Percentiles rank a stretch among this genome's conserved stretches.
Evolutionary conservation across 257 asterid genomes (phyloP).

Genomic region (Anisodus tanguticus): DNA sequence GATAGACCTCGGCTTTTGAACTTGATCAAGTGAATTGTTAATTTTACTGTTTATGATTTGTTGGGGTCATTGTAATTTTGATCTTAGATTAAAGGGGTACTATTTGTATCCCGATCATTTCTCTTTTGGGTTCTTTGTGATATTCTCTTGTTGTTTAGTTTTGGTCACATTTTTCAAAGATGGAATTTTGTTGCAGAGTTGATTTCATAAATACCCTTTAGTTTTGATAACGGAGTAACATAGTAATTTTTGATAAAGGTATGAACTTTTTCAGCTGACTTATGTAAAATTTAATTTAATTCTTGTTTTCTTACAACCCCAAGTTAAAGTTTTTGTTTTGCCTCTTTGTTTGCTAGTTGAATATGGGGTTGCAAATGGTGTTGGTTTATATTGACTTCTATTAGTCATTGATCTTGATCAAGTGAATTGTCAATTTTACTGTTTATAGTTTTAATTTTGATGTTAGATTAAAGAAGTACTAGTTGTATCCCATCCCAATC

Average conservation of each 20-base stretch:
- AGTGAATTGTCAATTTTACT: neutral
- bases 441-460: neutral
- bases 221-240: neutral
- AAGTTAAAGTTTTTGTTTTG: neutral
- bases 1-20: no score
- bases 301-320: neutral
- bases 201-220: conserved; percentile 16
- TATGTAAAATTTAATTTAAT: neutral
- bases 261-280: conserved; percentile 19
- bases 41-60: neutral
- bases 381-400: conserved; percentile 9
- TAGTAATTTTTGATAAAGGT: neutral
- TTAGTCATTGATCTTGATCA: conserved; percentile 12
- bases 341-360: neutral
- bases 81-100: neutral
- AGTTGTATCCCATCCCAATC: neutral
- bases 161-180: neutral
- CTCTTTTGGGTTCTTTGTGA: neutral
- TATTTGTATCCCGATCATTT: neutral
- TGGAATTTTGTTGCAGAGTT: neutral
- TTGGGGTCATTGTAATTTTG: neutral
- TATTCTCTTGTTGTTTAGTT: neutral
- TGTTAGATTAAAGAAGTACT: neutral
- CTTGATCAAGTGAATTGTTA: neutral
- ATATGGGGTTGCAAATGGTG: neutral